Evolutionary conservation across 139 green algal species (phyloP).

Genomic region (Axilococcus clingmanii): DNA sequence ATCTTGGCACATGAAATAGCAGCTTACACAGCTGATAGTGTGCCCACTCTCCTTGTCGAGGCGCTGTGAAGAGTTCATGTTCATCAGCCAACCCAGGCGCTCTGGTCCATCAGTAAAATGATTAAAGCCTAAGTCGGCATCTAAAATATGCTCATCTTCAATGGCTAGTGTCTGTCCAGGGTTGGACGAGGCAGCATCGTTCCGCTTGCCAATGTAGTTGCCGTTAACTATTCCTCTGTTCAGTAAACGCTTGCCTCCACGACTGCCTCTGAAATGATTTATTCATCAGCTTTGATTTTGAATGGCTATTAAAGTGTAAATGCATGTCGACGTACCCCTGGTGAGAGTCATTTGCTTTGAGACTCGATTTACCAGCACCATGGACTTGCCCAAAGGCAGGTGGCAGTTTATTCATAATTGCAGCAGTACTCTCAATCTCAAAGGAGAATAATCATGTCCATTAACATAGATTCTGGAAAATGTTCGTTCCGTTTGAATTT

Average conservation of each 20-base stretch:
- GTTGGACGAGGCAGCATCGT: not conserved
- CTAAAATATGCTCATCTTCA: constrained; percentile 48
- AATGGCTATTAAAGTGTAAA: too few relatives aligned
- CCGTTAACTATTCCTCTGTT: constrained; percentile 23
- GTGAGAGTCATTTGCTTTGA: constrained; percentile 18
- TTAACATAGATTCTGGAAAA: too few relatives aligned
- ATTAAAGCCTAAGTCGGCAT: constrained; percentile 62
- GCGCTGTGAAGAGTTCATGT: constrained; percentile 67
- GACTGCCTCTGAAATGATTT: constrained; percentile 12
- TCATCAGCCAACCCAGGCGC: constrained; percentile 88
- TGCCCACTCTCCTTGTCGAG: constrained; percentile 73
- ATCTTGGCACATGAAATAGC: constrained; percentile 95
- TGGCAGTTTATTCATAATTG: not conserved
- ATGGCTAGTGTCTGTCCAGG: not conserved
- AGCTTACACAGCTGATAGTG: constrained; percentile 63
- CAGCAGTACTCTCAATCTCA: too few relatives aligned
- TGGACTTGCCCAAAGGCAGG: constrained; percentile 5
- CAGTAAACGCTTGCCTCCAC: constrained; percentile 13
- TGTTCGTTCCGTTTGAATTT: too few relatives aligned
- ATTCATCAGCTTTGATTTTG: not conserved
- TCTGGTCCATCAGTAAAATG: constrained; percentile 58
- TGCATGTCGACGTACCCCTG: constrained; percentile 8
- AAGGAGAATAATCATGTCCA: too few relatives aligned
- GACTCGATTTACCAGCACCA: constrained; percentile 10
- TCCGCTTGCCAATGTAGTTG: constrained; percentile 6